phyloP scores from a whole-genome alignment of 2,329 filamentous ascomycete genomes.

The Huntiella bhutanensis region DNA sequence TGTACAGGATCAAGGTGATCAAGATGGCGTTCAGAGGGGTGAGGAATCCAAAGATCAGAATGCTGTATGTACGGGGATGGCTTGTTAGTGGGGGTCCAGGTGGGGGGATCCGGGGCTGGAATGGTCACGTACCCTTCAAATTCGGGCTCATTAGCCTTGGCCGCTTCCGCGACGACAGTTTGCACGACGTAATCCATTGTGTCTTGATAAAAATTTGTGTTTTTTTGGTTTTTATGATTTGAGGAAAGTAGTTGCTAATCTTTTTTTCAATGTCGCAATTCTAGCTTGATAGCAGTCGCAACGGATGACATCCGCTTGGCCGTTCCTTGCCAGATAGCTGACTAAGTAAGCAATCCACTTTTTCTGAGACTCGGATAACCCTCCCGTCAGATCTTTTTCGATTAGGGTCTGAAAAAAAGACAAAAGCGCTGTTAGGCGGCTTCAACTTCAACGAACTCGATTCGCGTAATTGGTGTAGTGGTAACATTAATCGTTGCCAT shows the following conservation, averaged over 20 bases:
- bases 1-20: constrained; percentile 35
- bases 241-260: too few relatives aligned
- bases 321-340: too few relatives aligned
- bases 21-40: constrained; percentile 48
- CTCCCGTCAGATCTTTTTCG: too few relatives aligned
- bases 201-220: too few relatives aligned
- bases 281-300: too few relatives aligned
- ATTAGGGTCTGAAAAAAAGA: too few relatives aligned
- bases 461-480: constrained; percentile 11
- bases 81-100: neutral
- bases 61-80: neutral
- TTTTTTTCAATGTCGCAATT: too few relatives aligned
- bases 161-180: constrained; percentile 34
- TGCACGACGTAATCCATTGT: constrained; percentile 39
- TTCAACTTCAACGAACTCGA: neutral
- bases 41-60: constrained; percentile 25
- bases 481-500: constrained; percentile 12
- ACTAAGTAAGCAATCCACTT: too few relatives aligned
- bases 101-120: neutral
- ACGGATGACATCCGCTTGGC: too few relatives aligned
- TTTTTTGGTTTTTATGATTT: too few relatives aligned
- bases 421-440: too few relatives aligned
- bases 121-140: constrained; percentile 7
- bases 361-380: too few relatives aligned
- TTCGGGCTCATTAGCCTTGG: constrained; percentile 19